Evolutionary conservation across 768 basidiomycete species (phyloP).

Genomic region (Coprinopsis sp.): DNA sequence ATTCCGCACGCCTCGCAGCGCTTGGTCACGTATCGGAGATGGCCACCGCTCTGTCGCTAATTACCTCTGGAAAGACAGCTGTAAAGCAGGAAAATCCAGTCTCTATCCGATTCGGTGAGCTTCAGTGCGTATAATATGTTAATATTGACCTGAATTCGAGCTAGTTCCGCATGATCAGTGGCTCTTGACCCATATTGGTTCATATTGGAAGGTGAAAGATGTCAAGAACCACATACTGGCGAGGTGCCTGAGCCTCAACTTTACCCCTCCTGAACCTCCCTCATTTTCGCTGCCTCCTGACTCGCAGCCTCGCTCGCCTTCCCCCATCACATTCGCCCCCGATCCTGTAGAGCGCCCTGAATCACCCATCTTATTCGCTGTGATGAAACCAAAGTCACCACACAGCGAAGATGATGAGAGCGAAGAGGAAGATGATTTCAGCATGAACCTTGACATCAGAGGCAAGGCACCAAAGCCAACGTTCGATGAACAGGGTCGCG

Average conservation of each 20-base stretch:
- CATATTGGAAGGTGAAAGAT: slow-evolving; percentile 55
- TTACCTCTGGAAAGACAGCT: too few relatives aligned
- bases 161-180: slow-evolving; percentile 73
- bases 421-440: slow-evolving; percentile 7
- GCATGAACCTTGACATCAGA: too few relatives aligned
- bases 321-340: slow-evolving; percentile 68
- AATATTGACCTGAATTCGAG: too few relatives aligned
- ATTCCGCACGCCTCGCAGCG: too few relatives aligned
- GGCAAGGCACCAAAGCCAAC: slow-evolving; percentile 1
- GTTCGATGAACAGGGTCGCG: neutral
- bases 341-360: slow-evolving; percentile 35
- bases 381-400: slow-evolving; percentile 11
- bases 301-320: slow-evolving; percentile 39
- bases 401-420: slow-evolving; percentile 13
- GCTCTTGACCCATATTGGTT: slow-evolving; percentile 65
- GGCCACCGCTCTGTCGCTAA: too few relatives aligned
- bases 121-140: too few relatives aligned
- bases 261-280: slow-evolving; percentile 23
- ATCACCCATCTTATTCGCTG: slow-evolving; percentile 41
- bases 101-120: too few relatives aligned
- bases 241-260: slow-evolving; percentile 42
- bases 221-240: slow-evolving; percentile 61
- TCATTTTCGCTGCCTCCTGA: slow-evolving; percentile 11
- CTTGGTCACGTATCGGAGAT: too few relatives aligned
- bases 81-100: too few relatives aligned